A percentile compares a stretch with the other conserved stretches of the same genome.
Evolutionary conservation across 106 monocot genomes (phyloP).

Genomic region (Acanthochlamys bracteata): DNA sequence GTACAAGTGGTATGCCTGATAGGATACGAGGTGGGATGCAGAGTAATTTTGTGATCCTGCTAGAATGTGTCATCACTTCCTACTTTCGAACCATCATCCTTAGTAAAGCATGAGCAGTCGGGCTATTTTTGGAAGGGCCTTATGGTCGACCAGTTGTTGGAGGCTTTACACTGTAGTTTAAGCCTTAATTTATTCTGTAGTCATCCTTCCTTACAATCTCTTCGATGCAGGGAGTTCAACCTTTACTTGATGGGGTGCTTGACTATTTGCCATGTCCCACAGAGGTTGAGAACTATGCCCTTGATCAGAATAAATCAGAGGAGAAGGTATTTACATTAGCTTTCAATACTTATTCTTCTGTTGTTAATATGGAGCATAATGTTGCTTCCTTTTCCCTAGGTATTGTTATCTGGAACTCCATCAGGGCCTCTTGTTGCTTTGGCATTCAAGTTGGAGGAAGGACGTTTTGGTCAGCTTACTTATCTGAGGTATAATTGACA

Average conservation of each 20-base stretch:
- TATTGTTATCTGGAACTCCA: slow-evolving; percentile 75
- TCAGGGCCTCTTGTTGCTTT: slow-evolving; percentile 83
- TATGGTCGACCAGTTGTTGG: too few species aligned
- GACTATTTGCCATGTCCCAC: slow-evolving; percentile 82
- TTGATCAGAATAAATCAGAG: slow-evolving; percentile 87
- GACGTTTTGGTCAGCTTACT: slow-evolving; percentile 96
- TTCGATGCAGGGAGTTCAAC: slow-evolving; percentile 76
- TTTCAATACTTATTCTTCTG: neutral
- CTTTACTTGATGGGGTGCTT: slow-evolving; percentile 92
- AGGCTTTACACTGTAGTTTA: too few species aligned
- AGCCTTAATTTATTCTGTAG: neutral
- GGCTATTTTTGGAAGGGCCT: too few species aligned
- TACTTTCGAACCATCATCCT: too few species aligned
- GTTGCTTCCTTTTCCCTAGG: slow-evolving; percentile 27
- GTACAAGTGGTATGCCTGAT: too few species aligned
- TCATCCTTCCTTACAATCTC: slow-evolving; percentile 10
- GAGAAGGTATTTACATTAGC: slow-evolving; percentile 60
- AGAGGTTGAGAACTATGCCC: slow-evolving; percentile 89
- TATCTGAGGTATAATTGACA: slow-evolving; percentile 57
- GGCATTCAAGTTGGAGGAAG: slow-evolving; percentile 98
- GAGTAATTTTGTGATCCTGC: too few species aligned
- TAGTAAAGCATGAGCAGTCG: too few species aligned
- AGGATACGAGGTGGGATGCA: too few species aligned
- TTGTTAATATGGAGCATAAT: too few species aligned
- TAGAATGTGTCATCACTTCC: too few species aligned